Evolutionary conservation across 352 stramenopile species (phyloP), one percentile per base, ranked within the genome.

Genomic region (Globisporangium heterothallicum): DNA sequence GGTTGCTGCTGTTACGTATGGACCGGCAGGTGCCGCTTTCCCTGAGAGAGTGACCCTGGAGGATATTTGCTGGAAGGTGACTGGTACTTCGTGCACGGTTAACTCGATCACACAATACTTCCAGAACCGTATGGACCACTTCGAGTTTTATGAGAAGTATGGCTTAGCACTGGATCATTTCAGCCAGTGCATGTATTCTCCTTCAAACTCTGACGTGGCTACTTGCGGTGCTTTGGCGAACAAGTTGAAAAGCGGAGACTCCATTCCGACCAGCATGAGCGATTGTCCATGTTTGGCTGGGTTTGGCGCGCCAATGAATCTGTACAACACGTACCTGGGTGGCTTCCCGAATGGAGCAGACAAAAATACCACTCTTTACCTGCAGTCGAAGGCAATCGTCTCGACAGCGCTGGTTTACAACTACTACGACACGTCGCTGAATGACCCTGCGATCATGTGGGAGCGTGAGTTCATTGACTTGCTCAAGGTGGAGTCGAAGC

Each of bases 51-150:
- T 73, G 21, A 47, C 50, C 6, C 50, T 86, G 10, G 61, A 74
- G 34, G 70, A 83, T 27, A 81, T 86, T 61, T 86, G 75, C 57
- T 86, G 75, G 75, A 81, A 81, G 47, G 73, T 70, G 10, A 86
- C 75, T 13, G 71, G 75, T 21, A 81, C 71, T 0, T 68, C 65
- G 0, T 86, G 75, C 57, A 83, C 74, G 0, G 29, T 85, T 13
- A 79, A 82, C 46, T 66, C 71, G 0, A 78, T 83, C 43, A 83
- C 71, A 14, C 71, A 85, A 50, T 85, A 85, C 49, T 85, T 83
- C 52, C 74, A 85, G 57, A 85, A 85, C 64, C 76, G 63, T 35
- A 70, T 78, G 64, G 63, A 69, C 18, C 61, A 76, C 52, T 85
- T 83, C 19, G 70, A 80, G 42, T 70, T 81, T 24, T 85, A 85